Conservation (phyloP, 768 basidiomycete species). For the Kondoa malvinella region DNA sequence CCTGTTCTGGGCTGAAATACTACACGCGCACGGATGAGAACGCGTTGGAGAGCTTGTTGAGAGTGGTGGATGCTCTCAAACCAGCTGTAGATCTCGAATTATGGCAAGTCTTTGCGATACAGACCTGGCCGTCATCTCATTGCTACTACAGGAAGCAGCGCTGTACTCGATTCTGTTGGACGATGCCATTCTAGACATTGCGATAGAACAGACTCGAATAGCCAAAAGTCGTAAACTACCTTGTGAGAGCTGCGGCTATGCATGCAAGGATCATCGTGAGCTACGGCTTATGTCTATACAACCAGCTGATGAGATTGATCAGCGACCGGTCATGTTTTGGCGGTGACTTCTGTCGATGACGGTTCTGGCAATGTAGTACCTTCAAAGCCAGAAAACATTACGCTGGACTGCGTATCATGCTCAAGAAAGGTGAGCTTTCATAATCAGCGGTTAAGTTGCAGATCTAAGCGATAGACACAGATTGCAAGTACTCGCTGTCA, state of each 20-base stretch:
- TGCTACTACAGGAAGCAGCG: not conserved
- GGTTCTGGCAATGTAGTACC: not conserved
- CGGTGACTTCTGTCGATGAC: not conserved
- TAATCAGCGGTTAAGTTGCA: not conserved
- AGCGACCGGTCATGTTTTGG: not conserved
- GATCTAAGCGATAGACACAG: not conserved
- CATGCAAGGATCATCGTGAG: not conserved
- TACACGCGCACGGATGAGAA: no score
- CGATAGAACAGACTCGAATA: not conserved
- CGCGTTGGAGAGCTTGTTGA: no score
- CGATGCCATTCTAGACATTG: not conserved
- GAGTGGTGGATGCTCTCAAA: no score
- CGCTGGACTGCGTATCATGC: not conserved
- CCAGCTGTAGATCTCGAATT: not conserved
- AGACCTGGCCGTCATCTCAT: not conserved
- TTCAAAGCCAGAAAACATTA: not conserved
- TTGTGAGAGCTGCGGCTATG: not conserved
- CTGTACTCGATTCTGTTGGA: not conserved
- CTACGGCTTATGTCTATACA: not conserved
- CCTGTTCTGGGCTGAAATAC: no score
- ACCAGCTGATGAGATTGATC: not conserved
- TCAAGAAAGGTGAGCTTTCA: not conserved
- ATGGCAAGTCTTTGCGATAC: not conserved
- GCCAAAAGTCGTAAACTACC: not conserved
- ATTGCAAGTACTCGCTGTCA: not conserved